A percentile compares a stretch with the other conserved stretches of the same genome.
These are phyloP conservation scores for Piromyces finnis DNA, from an alignment of 192 early-diverging fungal species.

Conservation along the genomic window DNA sequence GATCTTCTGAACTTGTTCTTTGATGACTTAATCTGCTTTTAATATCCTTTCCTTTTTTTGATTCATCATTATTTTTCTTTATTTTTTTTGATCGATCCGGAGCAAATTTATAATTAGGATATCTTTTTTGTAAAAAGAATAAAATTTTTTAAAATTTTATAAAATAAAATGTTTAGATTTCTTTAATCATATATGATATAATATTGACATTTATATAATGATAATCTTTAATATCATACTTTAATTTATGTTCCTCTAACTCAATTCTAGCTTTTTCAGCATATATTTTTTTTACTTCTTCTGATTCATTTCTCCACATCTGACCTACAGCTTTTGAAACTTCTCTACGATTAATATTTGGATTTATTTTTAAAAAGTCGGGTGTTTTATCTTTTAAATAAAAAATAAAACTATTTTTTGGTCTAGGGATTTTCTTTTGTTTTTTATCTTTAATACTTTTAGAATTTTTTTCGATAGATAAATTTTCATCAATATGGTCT, in stretches of 20 bases:
- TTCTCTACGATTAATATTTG: background rate
- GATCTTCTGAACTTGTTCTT: background rate
- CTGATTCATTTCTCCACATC: background rate
- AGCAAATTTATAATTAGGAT: background rate
- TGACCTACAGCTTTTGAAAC: background rate
- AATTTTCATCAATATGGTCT: no score
- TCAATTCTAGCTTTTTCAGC: background rate
- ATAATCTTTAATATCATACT: background rate
- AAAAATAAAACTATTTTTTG: background rate
- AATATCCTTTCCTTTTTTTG: background rate
- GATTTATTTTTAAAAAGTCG: background rate
- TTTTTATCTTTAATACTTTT: background rate
- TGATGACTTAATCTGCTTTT: background rate
- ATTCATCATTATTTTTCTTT: background rate
- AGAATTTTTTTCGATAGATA: background rate
- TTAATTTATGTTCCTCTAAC: background rate
- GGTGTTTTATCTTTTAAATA: background rate
- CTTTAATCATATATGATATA: no score
- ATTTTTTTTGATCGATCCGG: background rate
- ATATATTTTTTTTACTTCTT: background rate
- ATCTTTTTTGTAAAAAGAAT: background rate
- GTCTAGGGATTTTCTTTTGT: background rate
- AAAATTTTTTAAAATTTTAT: no score
- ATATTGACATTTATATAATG: no score
- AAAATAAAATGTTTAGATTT: no score